A percentile compares a stretch with the other conserved stretches of the same genome.
These are phyloP conservation scores for Uncinocarpus reesii DNA, from an alignment of 2,329 filamentous ascomycete species.

Conservation along the genomic window DNA sequence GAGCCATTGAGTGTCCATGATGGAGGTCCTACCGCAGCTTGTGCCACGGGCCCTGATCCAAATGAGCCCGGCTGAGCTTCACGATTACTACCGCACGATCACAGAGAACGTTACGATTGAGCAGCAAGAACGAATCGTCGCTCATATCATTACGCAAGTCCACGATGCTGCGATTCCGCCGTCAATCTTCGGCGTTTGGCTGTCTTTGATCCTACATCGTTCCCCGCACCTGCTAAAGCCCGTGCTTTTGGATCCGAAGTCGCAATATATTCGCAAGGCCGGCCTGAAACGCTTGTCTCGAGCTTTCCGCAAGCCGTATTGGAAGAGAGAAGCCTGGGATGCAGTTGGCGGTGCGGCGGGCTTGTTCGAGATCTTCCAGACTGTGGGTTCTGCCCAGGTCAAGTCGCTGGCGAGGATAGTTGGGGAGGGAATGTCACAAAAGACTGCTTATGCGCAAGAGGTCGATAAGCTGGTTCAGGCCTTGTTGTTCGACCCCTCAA, in stretches of 20 bases:
- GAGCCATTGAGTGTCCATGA: too few species aligned
- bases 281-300: constrained; percentile 1
- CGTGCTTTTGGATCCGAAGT: constrained; percentile 4
- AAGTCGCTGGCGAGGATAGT: constrained; percentile 1
- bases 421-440: background rate
- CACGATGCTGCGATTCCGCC: constrained; percentile 9
- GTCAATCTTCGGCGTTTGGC: constrained; percentile 9
- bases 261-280: constrained; percentile 1
- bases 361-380: constrained; percentile 4
- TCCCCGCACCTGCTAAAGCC: constrained; percentile 4
- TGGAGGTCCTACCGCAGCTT: background rate
- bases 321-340: constrained; percentile 5
- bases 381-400: background rate
- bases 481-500: background rate
- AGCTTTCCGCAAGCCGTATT: background rate
- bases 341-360: constrained; percentile 7
- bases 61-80: background rate
- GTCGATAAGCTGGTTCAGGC: constrained; percentile 8
- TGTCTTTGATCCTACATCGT: constrained; percentile 6
- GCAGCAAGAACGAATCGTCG: background rate
- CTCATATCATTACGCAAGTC: background rate
- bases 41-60: background rate
- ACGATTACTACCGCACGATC: background rate
- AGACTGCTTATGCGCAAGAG: background rate
- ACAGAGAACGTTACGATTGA: background rate